A percentile compares a stretch with the other conserved stretches of the same genome.
Evolutionary conservation across 1,284 basidiomycete genomes (phyloP).

Genomic region (Tilletia caries): DNA sequence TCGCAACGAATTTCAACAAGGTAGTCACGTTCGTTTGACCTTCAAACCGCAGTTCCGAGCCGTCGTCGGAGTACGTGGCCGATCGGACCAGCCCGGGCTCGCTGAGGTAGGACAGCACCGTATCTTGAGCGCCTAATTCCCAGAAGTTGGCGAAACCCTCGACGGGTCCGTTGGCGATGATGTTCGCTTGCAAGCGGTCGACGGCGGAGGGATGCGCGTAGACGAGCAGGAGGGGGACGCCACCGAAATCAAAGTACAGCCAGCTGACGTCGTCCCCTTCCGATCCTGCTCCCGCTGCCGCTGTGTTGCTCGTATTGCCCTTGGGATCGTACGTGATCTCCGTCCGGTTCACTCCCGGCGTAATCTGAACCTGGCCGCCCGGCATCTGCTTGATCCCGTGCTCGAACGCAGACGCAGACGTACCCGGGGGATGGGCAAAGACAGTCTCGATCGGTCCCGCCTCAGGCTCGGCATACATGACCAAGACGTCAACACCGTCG

Average conservation of each 20-base stretch:
- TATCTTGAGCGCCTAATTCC: conserved; percentile 4
- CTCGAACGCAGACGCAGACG: neutral
- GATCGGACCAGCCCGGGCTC: conserved; percentile 23
- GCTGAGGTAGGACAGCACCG: conserved; percentile 12
- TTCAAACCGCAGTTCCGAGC: conserved; percentile 14
- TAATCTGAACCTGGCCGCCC: neutral
- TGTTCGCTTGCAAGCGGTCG: neutral
- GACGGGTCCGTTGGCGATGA: neutral
- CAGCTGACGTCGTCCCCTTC: neutral
- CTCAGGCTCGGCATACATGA: conserved; percentile 59
- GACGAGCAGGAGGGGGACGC: conserved; percentile 14
- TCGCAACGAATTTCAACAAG: conserved; percentile 21
- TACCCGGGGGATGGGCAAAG: neutral
- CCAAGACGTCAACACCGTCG: conserved; percentile 58
- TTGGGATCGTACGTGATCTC: neutral
- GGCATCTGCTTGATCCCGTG: neutral
- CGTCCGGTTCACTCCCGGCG: neutral
- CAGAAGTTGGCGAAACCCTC: conserved; percentile 14
- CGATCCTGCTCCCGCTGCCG: neutral
- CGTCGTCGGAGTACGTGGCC: conserved; percentile 5
- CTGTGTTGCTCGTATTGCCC: neutral
- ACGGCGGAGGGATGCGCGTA: neutral
- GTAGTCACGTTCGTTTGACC: conserved; percentile 22
- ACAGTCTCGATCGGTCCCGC: neutral
- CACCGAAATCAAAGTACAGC: conserved; percentile 11